Evolutionary conservation across 176 grass and related monocot species (phyloP), one percentile per base, ranked within the genome.

Genomic region (sorghum (Sorghum bicolor)): DNA sequence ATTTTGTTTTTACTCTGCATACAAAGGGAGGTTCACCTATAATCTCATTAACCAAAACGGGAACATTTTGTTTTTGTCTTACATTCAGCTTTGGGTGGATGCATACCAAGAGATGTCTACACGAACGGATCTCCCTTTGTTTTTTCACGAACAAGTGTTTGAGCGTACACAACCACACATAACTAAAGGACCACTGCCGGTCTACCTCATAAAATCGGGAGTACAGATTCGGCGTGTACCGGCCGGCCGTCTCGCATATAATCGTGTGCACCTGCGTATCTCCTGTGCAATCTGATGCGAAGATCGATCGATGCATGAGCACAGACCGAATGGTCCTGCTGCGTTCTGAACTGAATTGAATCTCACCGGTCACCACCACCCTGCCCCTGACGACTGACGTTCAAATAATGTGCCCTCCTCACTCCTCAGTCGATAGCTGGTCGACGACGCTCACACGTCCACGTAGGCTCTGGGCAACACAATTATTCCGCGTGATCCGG

Each of bases 131-230:
- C 26, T 33, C 47, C 47, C 28, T 5, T 29, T 15, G 14, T 68
- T 62, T 77, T 77, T 19, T 40, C 45, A 25, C 17, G 17, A 61
- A 4, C 78, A 44, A 45, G 34, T 53, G 25, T 8, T 31, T 74
- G 40, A 55, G 77, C 24, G n/a, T 43, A 31, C 41, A 52, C 48
- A 16, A 17, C 19, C 28, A 28, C 26, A 47, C 57, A 55, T 25
- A 16, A 41, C 70, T 8, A 33, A 53, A 78, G 78, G 78, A 26
- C 45, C 78, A 58, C 16, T 5, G 62, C 34, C 44, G 83, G 62
- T 76, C 78, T 58, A 81, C 78, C 64, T 71, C 78, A 87, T 67
- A 57, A 33, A 75, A 87, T 34, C 26, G 43, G n/a, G 31, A 34
- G 85, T 87, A 76, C 85, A 75, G 20, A 20, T 33, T 14, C 78